Percentiles rank a stretch among this genome's conserved stretches.
These are phyloP conservation scores for Pelagophyceae sp. DNA, from an alignment of 352 stramenopile species.

Conservation along the genomic window DNA sequence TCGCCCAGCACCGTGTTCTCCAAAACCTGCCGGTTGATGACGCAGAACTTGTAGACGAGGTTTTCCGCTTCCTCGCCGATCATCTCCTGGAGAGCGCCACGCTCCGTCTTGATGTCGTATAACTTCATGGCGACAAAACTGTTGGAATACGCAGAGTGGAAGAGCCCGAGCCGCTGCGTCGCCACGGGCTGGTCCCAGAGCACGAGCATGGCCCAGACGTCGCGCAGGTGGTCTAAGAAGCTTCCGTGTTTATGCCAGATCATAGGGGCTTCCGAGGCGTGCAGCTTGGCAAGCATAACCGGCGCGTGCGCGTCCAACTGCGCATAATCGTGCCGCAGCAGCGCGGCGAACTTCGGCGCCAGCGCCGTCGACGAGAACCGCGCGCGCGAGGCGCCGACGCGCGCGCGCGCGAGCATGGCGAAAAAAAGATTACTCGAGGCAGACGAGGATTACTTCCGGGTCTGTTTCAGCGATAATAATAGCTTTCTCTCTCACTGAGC, in stretches of 20 bases:
- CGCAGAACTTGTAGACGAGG: constrained; percentile 26
- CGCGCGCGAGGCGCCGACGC: neutral
- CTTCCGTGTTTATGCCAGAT: constrained; percentile 25
- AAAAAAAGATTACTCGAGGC: no score
- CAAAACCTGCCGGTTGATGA: constrained; percentile 21
- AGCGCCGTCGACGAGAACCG: neutral
- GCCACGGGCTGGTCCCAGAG: constrained; percentile 13
- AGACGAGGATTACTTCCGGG: no score
- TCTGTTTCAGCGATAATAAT: no score
- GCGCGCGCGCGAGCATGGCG: no score
- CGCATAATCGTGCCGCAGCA: neutral
- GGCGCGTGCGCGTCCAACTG: neutral
- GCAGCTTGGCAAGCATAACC: neutral
- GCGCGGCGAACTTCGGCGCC: neutral
- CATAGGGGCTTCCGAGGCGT: neutral
- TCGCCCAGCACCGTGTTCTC: constrained; percentile 15
- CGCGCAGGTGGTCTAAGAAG: constrained; percentile 20
- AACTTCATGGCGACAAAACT: constrained; percentile 17
- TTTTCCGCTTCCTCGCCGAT: constrained; percentile 18
- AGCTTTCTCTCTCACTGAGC: no score
- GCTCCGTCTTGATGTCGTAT: constrained; percentile 16
- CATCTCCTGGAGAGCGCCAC: neutral
- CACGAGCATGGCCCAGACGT: constrained; percentile 21
- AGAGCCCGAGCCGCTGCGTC: constrained; percentile 18
- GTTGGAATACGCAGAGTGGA: constrained; percentile 26